Percentiles rank a stretch among this genome's conserved stretches.
These are phyloP conservation scores for Cystofilobasidium macerans DNA, from an alignment of 768 basidiomycete genomes.

Conservation along the genomic window DNA sequence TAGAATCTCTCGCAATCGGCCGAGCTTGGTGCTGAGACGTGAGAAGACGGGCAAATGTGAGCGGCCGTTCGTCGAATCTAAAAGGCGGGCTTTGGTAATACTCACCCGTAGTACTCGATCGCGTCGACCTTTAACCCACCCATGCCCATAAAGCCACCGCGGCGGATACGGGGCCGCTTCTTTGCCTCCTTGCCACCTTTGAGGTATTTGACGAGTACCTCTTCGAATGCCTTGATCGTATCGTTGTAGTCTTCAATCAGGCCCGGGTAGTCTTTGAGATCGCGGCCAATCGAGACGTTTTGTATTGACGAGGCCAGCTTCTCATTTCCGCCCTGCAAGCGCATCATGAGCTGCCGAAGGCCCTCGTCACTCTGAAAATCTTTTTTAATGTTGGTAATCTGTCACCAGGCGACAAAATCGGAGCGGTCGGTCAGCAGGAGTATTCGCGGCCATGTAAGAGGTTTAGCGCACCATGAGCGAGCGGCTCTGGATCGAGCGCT, in stretches of 20 bases:
- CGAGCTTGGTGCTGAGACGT: constrained; percentile 33
- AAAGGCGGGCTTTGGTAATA: constrained; percentile 28
- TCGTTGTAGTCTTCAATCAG: constrained; percentile 62
- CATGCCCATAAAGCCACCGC: constrained; percentile 69
- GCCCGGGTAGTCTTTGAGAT: constrained; percentile 55
- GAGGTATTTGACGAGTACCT: constrained; percentile 76
- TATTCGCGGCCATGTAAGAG: too few relatives aligned
- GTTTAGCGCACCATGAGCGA: constrained; percentile 59
- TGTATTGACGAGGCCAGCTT: constrained; percentile 21
- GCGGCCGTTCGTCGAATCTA: too few relatives aligned
- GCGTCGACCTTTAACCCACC: constrained; percentile 80
- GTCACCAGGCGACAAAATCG: not conserved
- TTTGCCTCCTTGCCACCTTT: constrained; percentile 61
- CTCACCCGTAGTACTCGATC: constrained; percentile 85
- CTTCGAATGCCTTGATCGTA: constrained; percentile 86
- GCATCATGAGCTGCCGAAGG: constrained; percentile 43
- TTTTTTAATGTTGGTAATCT: constrained; percentile 62
- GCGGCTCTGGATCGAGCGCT: constrained; percentile 81
- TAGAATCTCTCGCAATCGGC: constrained; percentile 47
- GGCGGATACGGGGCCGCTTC: constrained; percentile 66
- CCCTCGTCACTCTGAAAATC: constrained; percentile 77
- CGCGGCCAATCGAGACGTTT: constrained; percentile 20
- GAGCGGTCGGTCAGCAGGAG: too few relatives aligned
- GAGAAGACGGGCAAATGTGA: not conserved
- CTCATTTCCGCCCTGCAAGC: constrained; percentile 25